Evolutionary conservation across 768 basidiomycete species (phyloP), one percentile per base, ranked within the genome.

Genomic region (Tremella fuciformis): DNA sequence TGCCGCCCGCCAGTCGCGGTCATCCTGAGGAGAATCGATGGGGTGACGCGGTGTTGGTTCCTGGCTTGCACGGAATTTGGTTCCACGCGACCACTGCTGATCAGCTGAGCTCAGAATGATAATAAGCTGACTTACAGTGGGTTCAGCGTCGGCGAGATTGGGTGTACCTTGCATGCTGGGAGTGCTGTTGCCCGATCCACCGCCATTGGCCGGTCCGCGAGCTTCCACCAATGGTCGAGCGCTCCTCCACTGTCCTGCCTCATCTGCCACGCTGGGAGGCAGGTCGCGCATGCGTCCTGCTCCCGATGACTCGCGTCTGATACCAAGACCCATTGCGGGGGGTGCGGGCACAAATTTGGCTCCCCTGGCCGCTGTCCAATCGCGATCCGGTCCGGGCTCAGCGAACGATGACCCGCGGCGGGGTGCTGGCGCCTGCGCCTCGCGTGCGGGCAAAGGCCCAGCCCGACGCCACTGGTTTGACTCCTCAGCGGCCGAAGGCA

Each of bases 381-480:
- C 77, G 19, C 75, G 63, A 21, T 78, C 78, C 0, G 63, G 40
- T 25, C 57, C 58, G 40, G 60, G 53, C 16, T 63, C 64, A 50
- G 59, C 51, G 53, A 57, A 70, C 18, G 59, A 65, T 41, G 37
- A 48, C n/a, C 81, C 79, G n/a, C 73, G 59, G 53, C 73, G 39
- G 50, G 55, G 57, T 7, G 80, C 80, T 1, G 81, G 67, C 55
- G 87, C 85, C 24, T 66, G 63, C 15, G 59, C 51, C 3, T 61
- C 63, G 24, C 72, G 63, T 19, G 65, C 37, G 15, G 89, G 87
- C 21, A 91, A 82, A 49, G 92, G 93, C 0, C 88, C 90, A 15
- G 90, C 86, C 57, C 92, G 84, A 56, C 92, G 81, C 92, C 92
- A 96, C 46, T 84, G 85, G 18, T 80, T 84, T 50, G 88, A 84